Conservation (phyloP, 2,329 filamentous ascomycete genomes). For the Claviceps africana region DNA sequence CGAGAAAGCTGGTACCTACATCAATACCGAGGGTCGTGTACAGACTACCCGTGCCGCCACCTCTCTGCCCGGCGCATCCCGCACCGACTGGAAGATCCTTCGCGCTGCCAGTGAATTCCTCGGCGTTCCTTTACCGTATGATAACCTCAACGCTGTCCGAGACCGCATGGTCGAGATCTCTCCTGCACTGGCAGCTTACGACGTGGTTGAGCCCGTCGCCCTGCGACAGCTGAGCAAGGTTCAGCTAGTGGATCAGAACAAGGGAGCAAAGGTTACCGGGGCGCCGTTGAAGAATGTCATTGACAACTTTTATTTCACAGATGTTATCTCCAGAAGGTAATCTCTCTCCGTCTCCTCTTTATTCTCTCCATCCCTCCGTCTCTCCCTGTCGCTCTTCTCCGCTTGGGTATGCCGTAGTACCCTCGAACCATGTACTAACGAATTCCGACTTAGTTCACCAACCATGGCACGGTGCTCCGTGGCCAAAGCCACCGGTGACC, state of each 20-base stretch:
- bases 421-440: slow-evolving; percentile 5
- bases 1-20: slow-evolving; percentile 88
- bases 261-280: slow-evolving; percentile 62
- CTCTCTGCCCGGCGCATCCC: slow-evolving; percentile 72
- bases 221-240: slow-evolving; percentile 72
- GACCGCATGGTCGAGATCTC: slow-evolving; percentile 94
- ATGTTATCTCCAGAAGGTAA: slow-evolving; percentile 89
- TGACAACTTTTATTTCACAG: slow-evolving; percentile 97
- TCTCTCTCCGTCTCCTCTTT: slow-evolving; percentile 19
- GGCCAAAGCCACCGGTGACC: slow-evolving; percentile 71
- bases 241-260: slow-evolving; percentile 92
- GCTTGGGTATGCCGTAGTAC: slow-evolving; percentile 5
- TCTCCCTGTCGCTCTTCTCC: too few relatives aligned
- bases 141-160: slow-evolving; percentile 76
- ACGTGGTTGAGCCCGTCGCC: slow-evolving; percentile 72
- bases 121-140: slow-evolving; percentile 74
- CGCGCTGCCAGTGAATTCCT: slow-evolving; percentile 87
- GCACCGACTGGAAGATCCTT: slow-evolving; percentile 98
- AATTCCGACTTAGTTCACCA: slow-evolving; percentile 52
- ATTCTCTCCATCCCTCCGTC: too few relatives aligned
- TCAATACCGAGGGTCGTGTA: slow-evolving; percentile 95
- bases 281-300: slow-evolving; percentile 70
- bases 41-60: slow-evolving; percentile 89
- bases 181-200: slow-evolving; percentile 77
- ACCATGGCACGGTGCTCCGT: slow-evolving; percentile 97